These are phyloP conservation scores for Tephrocybe rancida DNA, from an alignment of 768 basidiomycete species.

Conservation along the genomic window DNA sequence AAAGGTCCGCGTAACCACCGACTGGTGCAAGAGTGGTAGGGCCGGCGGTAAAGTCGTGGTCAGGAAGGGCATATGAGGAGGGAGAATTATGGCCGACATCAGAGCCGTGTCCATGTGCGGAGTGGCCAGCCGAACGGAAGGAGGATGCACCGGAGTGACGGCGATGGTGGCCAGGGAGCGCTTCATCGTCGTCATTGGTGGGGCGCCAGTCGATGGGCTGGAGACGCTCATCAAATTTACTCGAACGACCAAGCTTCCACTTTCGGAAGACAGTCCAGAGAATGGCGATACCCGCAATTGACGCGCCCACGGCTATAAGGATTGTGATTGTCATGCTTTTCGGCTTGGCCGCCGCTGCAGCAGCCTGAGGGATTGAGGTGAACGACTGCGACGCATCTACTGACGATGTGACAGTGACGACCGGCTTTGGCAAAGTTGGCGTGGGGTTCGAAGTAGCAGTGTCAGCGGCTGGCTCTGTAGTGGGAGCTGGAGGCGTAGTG, in stretches of 20 bases:
- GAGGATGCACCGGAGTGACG: slow-evolving; percentile 65
- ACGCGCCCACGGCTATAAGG: slow-evolving; percentile 71
- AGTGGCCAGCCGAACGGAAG: slow-evolving; percentile 60
- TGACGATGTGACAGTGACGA: slow-evolving; percentile 30
- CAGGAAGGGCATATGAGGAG: slow-evolving; percentile 50
- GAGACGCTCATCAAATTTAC: slow-evolving; percentile 81
- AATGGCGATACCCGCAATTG: slow-evolving; percentile 67
- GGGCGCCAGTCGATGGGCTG: slow-evolving; percentile 90
- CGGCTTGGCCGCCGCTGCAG: slow-evolving; percentile 27
- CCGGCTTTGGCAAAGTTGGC: slow-evolving; percentile 15
- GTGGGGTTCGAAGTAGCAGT: slow-evolving; percentile 19
- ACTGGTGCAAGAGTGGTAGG: slow-evolving; percentile 59
- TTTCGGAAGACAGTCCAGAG: slow-evolving; percentile 92
- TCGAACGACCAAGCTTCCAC: slow-evolving; percentile 85
- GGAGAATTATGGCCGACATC: slow-evolving; percentile 32
- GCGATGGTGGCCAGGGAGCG: slow-evolving; percentile 54
- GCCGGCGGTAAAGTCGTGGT: slow-evolving; percentile 80
- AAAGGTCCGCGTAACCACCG: slow-evolving; percentile 82
- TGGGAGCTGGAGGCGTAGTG: slow-evolving; percentile 11
- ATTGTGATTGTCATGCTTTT: slow-evolving; percentile 55
- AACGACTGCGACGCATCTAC: slow-evolving; percentile 31
- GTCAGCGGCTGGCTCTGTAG: slow-evolving; percentile 23
- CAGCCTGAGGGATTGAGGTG: slow-evolving; percentile 26
- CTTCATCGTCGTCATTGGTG: slow-evolving; percentile 48
- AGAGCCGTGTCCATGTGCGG: slow-evolving; percentile 25